Percentiles rank a stretch among this genome's conserved stretches.
These are phyloP conservation scores for Solanum tarijense DNA, from an alignment of 257 asterid species.

Conservation along the genomic window DNA sequence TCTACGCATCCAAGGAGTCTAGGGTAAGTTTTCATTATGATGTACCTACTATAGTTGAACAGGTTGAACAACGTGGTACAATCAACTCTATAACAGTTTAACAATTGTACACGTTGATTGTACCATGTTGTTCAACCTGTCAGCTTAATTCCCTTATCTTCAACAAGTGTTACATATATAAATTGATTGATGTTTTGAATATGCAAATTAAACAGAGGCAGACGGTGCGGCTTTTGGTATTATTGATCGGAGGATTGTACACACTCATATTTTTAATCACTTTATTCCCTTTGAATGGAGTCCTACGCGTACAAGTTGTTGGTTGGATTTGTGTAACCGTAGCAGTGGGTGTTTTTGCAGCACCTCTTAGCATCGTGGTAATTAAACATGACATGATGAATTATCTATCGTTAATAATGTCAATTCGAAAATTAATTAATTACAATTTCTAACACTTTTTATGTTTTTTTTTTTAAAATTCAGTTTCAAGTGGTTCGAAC, in stretches of 20 bases:
- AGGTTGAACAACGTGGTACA: background rate
- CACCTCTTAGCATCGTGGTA: slow-evolving; percentile 39
- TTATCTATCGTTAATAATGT: background rate
- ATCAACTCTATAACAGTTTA: background rate
- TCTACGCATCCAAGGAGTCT: slow-evolving; percentile 43
- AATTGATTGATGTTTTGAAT: background rate
- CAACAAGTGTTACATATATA: background rate
- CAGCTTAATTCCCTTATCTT: background rate
- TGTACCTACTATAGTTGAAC: no score
- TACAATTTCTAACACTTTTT: background rate
- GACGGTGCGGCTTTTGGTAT: slow-evolving; percentile 3
- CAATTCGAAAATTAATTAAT: background rate
- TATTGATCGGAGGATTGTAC: slow-evolving; percentile 18
- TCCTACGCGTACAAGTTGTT: slow-evolving; percentile 13
- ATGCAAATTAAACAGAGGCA: slow-evolving; percentile 23
- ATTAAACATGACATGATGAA: background rate
- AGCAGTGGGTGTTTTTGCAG: slow-evolving; percentile 26
- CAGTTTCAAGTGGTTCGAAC: slow-evolving; percentile 74
- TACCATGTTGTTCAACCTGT: background rate
- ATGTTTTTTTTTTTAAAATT: background rate
- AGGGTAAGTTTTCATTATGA: slow-evolving; percentile 23
- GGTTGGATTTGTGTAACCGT: slow-evolving; percentile 39
- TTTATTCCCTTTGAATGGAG: slow-evolving; percentile 2
- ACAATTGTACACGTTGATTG: background rate
- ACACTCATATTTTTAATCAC: slow-evolving; percentile 8